phyloP scores from a whole-genome alignment of 2,329 filamentous ascomycete species.

The Calonectria henricotiae region DNA sequence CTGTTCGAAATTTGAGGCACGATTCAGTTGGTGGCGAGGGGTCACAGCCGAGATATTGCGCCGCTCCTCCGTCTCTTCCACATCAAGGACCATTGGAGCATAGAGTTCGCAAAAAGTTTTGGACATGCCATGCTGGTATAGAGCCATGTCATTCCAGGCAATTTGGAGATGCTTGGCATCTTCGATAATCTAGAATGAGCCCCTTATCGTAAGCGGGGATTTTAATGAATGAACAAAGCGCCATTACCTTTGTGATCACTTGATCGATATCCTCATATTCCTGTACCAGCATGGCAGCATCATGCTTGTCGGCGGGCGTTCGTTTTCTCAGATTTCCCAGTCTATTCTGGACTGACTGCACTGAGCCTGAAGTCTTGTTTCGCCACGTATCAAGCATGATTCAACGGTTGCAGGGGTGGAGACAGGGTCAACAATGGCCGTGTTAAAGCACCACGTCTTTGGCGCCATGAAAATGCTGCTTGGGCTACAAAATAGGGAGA shows the following conservation, averaged over 20 bases:
- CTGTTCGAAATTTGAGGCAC: constrained; percentile 26
- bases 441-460: neutral
- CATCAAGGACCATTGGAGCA: constrained; percentile 24
- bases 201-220: neutral
- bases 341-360: constrained; percentile 37
- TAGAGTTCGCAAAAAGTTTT: constrained; percentile 36
- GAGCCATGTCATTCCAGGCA: constrained; percentile 37
- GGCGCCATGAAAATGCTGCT: neutral
- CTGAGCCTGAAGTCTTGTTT: constrained; percentile 31
- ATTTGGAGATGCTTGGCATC: constrained; percentile 35
- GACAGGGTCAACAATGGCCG: neutral
- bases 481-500: neutral
- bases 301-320: constrained; percentile 31
- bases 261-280: constrained; percentile 38
- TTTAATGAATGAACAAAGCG: neutral
- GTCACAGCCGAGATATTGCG: constrained; percentile 16
- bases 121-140: constrained; percentile 31
- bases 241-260: constrained; percentile 36
- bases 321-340: constrained; percentile 34
- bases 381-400: constrained; percentile 30
- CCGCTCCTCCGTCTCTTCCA: constrained; percentile 29
- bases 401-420: neutral
- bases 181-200: constrained; percentile 32
- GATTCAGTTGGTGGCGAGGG: constrained; percentile 15
- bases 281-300: constrained; percentile 29